These are phyloP conservation scores for Akanthomyces muscarius DNA, from an alignment of 2,329 filamentous ascomycete genomes.

Conservation along the genomic window DNA sequence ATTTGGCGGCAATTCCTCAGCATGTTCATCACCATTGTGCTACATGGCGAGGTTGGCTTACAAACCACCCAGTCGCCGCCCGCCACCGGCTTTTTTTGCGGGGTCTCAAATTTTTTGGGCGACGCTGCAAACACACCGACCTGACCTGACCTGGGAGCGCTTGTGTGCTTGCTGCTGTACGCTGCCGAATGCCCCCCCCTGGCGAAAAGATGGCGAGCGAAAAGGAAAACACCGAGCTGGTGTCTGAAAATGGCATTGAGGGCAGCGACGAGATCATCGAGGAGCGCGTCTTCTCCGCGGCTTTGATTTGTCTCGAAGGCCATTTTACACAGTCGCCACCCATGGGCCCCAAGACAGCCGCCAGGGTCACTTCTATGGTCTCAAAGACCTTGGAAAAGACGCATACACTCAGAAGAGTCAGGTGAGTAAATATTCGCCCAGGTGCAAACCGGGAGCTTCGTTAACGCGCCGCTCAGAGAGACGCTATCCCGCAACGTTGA, in stretches of 20 bases:
- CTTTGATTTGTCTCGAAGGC: conserved; percentile 58
- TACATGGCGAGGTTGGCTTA: background rate
- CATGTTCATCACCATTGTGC: background rate
- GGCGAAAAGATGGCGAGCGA: background rate
- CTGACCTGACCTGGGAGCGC: background rate
- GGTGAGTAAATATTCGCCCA: conserved; percentile 36
- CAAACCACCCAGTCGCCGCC: conserved; percentile 1
- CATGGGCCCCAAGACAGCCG: conserved; percentile 54
- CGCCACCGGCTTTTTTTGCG: conserved; percentile 18
- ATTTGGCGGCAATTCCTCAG: background rate
- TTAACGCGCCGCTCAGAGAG: conserved; percentile 41
- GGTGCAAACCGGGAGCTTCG: no score
- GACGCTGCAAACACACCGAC: conserved; percentile 7
- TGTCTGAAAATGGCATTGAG: conserved; percentile 21
- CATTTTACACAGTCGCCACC: conserved; percentile 55
- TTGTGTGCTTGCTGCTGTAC: background rate
- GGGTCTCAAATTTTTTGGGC: conserved; percentile 18
- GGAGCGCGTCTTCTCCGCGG: conserved; percentile 58
- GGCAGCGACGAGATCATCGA: conserved; percentile 49
- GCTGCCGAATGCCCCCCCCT: background rate
- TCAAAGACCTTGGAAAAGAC: conserved; percentile 61
- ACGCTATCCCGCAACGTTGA: conserved; percentile 58
- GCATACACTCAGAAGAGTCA: conserved; percentile 55
- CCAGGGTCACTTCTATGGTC: conserved; percentile 54
- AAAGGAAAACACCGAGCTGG: conserved; percentile 13